Conservation (phyloP, 1,139 yeast species). For the Pneumocystis carinii region DNA sequence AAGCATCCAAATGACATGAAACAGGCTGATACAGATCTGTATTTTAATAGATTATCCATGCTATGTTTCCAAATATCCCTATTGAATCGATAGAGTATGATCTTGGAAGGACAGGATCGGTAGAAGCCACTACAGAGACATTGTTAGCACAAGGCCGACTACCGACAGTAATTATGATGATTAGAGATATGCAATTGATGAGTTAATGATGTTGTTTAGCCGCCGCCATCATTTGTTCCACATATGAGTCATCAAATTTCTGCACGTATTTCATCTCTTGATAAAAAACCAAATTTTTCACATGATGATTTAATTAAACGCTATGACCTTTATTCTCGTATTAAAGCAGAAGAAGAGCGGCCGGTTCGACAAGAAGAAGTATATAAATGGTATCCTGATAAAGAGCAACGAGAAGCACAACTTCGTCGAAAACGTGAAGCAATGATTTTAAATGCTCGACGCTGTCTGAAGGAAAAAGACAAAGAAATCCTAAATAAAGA, state of each 20-base stretch:
- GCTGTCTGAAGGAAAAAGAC: constrained; percentile 25
- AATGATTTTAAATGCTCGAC: constrained; percentile 38
- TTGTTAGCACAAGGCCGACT: constrained; percentile 2
- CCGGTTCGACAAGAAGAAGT: constrained; percentile 3
- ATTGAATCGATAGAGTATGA: constrained; percentile 12
- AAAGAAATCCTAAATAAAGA: constrained; percentile 3
- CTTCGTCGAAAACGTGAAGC: constrained; percentile 35
- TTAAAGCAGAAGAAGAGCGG: neutral
- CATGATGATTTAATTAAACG: neutral
- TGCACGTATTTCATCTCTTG: neutral
- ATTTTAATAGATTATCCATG: constrained; percentile 2
- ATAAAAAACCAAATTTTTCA: neutral
- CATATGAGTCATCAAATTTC: neutral
- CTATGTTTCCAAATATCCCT: constrained; percentile 11
- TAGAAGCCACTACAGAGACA: constrained; percentile 12
- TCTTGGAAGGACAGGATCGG: constrained; percentile 8
- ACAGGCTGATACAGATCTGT: neutral
- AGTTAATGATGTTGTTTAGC: neutral
- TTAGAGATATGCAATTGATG: neutral
- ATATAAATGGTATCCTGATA: constrained; percentile 27
- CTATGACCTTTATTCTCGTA: neutral
- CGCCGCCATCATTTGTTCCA: neutral
- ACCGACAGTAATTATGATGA: neutral
- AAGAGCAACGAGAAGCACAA: constrained; percentile 29
- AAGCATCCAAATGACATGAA: neutral